Conservation (phyloP, 352 stramenopile species). For the Globisporangium viniferum region DNA sequence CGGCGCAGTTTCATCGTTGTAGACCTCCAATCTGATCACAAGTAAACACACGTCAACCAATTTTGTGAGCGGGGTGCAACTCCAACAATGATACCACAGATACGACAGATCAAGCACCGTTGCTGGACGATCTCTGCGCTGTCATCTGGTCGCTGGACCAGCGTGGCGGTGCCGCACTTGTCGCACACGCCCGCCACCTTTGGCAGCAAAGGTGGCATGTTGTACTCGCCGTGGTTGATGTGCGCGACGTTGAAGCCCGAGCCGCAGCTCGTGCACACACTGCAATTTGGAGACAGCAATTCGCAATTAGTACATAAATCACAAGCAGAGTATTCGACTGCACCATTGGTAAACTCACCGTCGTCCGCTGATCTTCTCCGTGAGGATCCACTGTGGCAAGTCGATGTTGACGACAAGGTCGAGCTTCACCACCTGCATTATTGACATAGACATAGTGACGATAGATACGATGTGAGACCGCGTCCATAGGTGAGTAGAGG, state of each 20-base stretch:
- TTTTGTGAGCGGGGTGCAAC: background rate
- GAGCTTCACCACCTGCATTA: conserved; percentile 44
- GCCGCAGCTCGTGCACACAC: conserved; percentile 81
- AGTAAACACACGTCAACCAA: background rate
- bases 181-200: conserved; percentile 81
- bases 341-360: conserved; percentile 28
- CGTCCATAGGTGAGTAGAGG: background rate
- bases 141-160: conserved; percentile 85
- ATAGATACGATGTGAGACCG: background rate
- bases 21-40: conserved; percentile 66
- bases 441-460: background rate
- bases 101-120: conserved; percentile 27
- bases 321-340: background rate
- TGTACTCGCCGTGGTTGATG: conserved; percentile 84
- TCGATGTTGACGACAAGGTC: conserved; percentile 89
- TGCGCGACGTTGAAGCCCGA: conserved; percentile 86
- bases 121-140: conserved; percentile 75
- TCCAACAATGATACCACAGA: background rate
- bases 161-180: conserved; percentile 62
- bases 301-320: too few relatives aligned
- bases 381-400: conserved; percentile 83
- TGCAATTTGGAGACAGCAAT: conserved; percentile 11
- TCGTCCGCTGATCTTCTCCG: conserved; percentile 87
- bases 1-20: conserved; percentile 86
- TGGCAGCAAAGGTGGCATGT: conserved; percentile 89